Evolutionary conservation across 345 rosid species (phyloP).

Genomic region (Lepidium africanum): DNA sequence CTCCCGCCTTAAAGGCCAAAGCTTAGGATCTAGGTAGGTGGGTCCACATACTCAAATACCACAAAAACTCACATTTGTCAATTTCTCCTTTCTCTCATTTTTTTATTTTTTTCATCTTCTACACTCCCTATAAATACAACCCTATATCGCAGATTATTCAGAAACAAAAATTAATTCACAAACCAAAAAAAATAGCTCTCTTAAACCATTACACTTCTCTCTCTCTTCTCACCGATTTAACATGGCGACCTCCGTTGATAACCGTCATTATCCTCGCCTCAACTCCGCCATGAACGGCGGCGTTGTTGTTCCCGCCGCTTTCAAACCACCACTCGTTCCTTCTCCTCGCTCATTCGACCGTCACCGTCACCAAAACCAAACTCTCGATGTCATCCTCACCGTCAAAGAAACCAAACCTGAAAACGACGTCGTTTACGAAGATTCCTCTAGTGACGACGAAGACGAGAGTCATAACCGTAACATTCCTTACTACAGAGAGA

Average conservation of each 20-base stretch:
- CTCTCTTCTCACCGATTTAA: slow-evolving; percentile 5
- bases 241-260: slow-evolving; percentile 82
- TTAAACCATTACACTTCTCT: neutral
- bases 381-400: neutral
- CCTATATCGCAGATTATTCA: neutral
- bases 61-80: slow-evolving; percentile 17
- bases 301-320: slow-evolving; percentile 45
- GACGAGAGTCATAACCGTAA: slow-evolving; percentile 28
- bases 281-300: slow-evolving; percentile 46
- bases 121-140: slow-evolving; percentile 27
- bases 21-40: neutral
- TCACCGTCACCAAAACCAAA: slow-evolving; percentile 37
- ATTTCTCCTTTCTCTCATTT: neutral
- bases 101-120: neutral
- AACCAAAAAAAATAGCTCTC: neutral
- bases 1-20: slow-evolving; percentile 24
- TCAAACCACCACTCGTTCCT: slow-evolving; percentile 32
- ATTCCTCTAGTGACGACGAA: slow-evolving; percentile 48
- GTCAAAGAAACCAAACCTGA: slow-evolving; percentile 30
- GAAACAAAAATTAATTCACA: neutral
- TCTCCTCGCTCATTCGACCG: slow-evolving; percentile 25
- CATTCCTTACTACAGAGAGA: slow-evolving; percentile 30
- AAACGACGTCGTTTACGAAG: slow-evolving; percentile 6
- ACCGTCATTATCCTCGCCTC: slow-evolving; percentile 53
- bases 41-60: neutral